A percentile compares a stretch with the other conserved stretches of the same genome.
phyloP scores from a whole-genome alignment of 345 rosid genomes.

The Rhizophora mangle region DNA sequence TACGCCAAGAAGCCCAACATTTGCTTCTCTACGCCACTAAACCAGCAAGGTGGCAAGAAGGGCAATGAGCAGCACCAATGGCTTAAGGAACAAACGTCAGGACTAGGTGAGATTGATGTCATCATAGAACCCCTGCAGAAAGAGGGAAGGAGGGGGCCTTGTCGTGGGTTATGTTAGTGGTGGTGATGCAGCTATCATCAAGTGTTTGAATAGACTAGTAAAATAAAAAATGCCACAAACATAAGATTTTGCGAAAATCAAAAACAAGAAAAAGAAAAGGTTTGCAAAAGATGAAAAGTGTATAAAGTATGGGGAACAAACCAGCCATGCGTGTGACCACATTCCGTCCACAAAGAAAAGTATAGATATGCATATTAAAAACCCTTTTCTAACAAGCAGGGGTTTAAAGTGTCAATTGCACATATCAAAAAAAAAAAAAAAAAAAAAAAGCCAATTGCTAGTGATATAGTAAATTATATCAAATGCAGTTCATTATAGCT shows the following conservation, averaged over 20 bases:
- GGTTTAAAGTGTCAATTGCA: no score
- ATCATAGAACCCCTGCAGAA: conserved; percentile 32
- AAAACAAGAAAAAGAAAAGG: conserved; percentile 16
- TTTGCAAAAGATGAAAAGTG: conserved; percentile 37
- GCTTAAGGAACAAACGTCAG: conserved; percentile 45
- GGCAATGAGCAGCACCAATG: not conserved
- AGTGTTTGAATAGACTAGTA: conserved; percentile 36
- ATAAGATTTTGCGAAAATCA: conserved; percentile 6
- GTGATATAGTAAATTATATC: no score
- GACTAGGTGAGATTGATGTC: conserved; percentile 64
- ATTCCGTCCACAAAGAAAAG: conserved; percentile 25
- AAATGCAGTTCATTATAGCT: no score
- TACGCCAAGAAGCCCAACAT: not conserved
- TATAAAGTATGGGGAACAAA: conserved; percentile 51
- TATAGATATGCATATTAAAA: not conserved
- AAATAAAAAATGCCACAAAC: conserved; percentile 9
- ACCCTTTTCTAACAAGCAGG: no score
- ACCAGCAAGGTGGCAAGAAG: not conserved
- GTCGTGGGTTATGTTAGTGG: conserved; percentile 31
- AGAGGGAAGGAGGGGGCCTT: conserved; percentile 1
- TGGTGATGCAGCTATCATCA: conserved; percentile 60
- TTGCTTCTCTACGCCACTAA: not conserved
- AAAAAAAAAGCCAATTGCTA: no score
- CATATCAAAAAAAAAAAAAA: no score
- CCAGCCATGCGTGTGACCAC: conserved; percentile 93